Evolutionary conservation across 2,329 filamentous ascomycete genomes (phyloP).

Genomic region (Cercospora berteroae): DNA sequence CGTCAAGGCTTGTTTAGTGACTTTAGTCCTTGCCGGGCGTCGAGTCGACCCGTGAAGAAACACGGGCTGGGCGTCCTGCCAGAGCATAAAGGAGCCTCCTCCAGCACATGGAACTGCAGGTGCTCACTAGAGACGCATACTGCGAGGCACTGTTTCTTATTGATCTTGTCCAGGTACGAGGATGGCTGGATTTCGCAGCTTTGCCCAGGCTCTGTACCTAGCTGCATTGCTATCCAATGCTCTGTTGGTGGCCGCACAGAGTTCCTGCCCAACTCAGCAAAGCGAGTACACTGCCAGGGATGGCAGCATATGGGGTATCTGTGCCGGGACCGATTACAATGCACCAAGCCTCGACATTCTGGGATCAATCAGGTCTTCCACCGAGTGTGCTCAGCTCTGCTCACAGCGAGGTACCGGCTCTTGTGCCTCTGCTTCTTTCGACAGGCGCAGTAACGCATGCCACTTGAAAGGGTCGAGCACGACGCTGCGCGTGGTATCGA

Average conservation of each 20-base stretch:
- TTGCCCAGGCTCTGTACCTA: neutral
- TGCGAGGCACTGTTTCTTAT: neutral
- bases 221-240: neutral
- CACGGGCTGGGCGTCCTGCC: neutral
- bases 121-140: neutral
- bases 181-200: neutral
- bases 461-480: neutral
- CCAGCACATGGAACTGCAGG: neutral
- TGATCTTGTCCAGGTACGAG: neutral
- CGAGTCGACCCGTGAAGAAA: neutral
- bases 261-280: neutral
- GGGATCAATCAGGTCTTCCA: neutral
- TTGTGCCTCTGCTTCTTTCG: neutral
- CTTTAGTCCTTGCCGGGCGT: neutral
- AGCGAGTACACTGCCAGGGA: neutral
- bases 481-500: neutral
- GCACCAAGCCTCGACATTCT: neutral
- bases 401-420: neutral
- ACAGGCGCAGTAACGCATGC: neutral
- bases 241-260: neutral
- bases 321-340: neutral
- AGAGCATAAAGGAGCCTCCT: neutral
- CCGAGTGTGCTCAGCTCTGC: neutral
- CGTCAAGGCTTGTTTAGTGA: neutral
- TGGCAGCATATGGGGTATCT: neutral